Evolutionary conservation across 352 stramenopile species (phyloP).

Genomic region (Thalassiosira mediterranea): DNA sequence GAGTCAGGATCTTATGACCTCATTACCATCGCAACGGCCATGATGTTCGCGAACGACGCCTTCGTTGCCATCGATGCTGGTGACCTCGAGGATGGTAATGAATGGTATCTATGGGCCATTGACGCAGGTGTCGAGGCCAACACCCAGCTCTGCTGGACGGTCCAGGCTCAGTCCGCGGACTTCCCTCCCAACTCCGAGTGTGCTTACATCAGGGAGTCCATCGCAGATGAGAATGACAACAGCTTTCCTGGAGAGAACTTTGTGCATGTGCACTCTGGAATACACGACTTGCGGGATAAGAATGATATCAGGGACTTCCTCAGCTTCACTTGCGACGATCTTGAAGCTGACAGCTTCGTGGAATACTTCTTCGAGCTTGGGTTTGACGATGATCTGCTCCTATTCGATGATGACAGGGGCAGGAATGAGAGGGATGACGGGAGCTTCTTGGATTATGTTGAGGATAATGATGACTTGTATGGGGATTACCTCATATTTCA

Average conservation of each 20-base stretch:
- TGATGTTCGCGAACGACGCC: conserved; percentile 5
- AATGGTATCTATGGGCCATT: conserved; percentile 4
- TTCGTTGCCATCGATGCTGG: conserved; percentile 4
- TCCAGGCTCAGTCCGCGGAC: neutral
- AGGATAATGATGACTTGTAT: conserved; percentile 4
- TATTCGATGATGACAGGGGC: neutral
- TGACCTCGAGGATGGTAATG: neutral
- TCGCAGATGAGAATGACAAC: conserved; percentile 13
- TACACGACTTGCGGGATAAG: conserved; percentile 9
- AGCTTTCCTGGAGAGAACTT: conserved; percentile 5
- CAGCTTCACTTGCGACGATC: conserved; percentile 9
- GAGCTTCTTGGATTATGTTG: conserved; percentile 10
- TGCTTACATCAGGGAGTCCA: neutral
- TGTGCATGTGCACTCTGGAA: conserved; percentile 14
- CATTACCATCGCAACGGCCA: neutral
- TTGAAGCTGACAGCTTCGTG: conserved; percentile 9
- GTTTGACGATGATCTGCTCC: conserved; percentile 21
- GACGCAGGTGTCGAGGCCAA: conserved; percentile 8
- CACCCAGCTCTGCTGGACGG: conserved; percentile 9
- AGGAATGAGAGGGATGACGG: conserved; percentile 7
- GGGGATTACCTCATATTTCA: conserved; percentile 8
- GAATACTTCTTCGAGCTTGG: conserved; percentile 12
- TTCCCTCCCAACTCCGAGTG: conserved; percentile 1
- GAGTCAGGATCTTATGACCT: conserved; percentile 1
- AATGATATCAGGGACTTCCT: conserved; percentile 8